A percentile compares a stretch with the other conserved stretches of the same genome.
Evolutionary conservation across 2,329 filamentous ascomycete genomes (phyloP).

Genomic region (Penicillium sp.): DNA sequence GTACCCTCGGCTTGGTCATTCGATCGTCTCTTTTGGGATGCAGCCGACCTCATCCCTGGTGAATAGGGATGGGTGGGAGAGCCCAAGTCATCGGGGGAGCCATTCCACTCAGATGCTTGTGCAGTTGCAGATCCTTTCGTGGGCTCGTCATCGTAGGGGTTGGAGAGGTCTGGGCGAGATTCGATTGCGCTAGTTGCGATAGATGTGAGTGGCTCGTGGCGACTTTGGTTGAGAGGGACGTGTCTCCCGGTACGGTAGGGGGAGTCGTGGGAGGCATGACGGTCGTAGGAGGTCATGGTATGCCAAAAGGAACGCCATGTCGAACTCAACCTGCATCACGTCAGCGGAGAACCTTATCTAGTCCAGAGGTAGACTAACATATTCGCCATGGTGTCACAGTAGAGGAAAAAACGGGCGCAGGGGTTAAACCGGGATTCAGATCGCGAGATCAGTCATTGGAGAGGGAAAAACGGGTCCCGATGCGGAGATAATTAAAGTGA

Average conservation of each 20-base stretch:
- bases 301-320: constrained; percentile 94
- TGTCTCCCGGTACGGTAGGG: constrained; percentile 89
- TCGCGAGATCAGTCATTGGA: constrained; percentile 1
- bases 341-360: constrained; percentile 5
- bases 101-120: constrained; percentile 61
- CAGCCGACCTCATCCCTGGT: constrained; percentile 79
- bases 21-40: constrained; percentile 60
- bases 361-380: constrained; percentile 14
- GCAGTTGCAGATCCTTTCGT: constrained; percentile 55
- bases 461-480: neutral
- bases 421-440: neutral
- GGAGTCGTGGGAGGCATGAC: constrained; percentile 88
- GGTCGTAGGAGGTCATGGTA: constrained; percentile 74
- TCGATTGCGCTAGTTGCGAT: constrained; percentile 82
- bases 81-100: constrained; percentile 53
- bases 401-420: constrained; percentile 1
- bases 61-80: constrained; percentile 75
- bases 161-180: constrained; percentile 79
- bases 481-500: neutral
- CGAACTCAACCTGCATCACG: constrained; percentile 57
- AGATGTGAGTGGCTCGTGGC: constrained; percentile 78
- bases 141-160: constrained; percentile 73
- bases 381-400: constrained; percentile 22
- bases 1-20: constrained; percentile 65
- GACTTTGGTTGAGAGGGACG: constrained; percentile 79